Percentiles rank a stretch among this genome's conserved stretches.
phyloP scores from a whole-genome alignment of 139 green algal genomes.

The Closterium sp. region DNA sequence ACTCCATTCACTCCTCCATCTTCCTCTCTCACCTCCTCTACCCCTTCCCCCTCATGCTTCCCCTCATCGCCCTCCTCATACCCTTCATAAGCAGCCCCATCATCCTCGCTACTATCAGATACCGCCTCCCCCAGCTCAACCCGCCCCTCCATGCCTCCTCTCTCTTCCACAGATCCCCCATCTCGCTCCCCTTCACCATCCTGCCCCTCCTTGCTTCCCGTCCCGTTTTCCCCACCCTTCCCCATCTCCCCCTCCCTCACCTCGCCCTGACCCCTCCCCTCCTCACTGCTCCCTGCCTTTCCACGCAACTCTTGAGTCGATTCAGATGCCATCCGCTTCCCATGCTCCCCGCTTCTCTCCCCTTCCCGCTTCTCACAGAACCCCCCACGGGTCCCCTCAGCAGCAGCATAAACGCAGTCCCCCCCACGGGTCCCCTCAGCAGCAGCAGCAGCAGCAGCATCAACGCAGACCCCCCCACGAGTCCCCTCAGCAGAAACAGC shows the following conservation, averaged over 20 bases:
- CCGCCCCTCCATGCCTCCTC: background rate
- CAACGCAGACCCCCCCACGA: background rate
- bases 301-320: background rate
- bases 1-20: background rate
- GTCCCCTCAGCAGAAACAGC: too few species aligned
- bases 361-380: background rate
- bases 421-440: background rate
- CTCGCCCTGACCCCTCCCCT: background rate
- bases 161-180: background rate
- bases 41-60: background rate
- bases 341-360: background rate
- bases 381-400: too few species aligned
- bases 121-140: background rate
- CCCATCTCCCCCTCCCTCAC: background rate
- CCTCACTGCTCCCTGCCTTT: background rate
- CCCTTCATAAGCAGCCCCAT: background rate
- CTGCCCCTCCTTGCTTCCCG: background rate
- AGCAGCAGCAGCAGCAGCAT: background rate
- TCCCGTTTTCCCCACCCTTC: background rate
- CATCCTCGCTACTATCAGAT: background rate
- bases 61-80: background rate
- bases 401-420: too few species aligned
- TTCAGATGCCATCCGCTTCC: background rate
- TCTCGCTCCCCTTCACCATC: background rate
- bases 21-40: background rate